Evolutionary conservation across 345 rosid genomes (phyloP).

Genomic region (Alliaria petiolata): DNA sequence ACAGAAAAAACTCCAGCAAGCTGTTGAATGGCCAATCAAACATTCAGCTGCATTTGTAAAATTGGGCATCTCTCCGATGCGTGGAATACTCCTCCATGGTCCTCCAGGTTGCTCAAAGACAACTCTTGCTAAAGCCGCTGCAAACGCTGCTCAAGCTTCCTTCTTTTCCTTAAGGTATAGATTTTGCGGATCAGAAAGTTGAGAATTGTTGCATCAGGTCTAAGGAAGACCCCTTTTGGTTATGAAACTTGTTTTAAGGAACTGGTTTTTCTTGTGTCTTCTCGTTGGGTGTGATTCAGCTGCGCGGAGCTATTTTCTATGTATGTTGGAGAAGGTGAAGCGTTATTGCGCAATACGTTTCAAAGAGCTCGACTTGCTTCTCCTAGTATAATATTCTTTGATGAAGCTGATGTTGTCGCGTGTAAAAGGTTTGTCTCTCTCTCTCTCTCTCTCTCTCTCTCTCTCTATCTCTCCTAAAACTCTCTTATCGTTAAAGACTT

Average conservation of each 20-base stretch:
- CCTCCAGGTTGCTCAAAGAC: conserved; percentile 99
- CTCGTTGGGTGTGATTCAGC: conserved; percentile 35
- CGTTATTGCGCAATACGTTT: conserved; percentile 78
- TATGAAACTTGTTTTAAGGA: not conserved
- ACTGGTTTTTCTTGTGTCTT: not conserved
- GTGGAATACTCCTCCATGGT: conserved; percentile 89
- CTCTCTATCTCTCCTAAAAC: not conserved
- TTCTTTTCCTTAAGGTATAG: conserved; percentile 80
- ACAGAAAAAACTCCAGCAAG: conserved; percentile 87
- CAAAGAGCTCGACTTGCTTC: conserved; percentile 88
- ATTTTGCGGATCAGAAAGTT: not conserved
- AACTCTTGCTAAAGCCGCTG: conserved; percentile 96
- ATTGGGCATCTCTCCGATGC: conserved; percentile 77
- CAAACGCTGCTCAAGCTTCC: conserved; percentile 89
- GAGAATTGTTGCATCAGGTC: not conserved
- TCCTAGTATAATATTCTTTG: conserved; percentile 93
- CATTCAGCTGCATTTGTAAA: conserved; percentile 65
- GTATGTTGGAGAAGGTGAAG: conserved; percentile 99
- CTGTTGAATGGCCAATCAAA: conserved; percentile 96
- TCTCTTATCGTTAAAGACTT: not conserved
- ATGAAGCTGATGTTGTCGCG: conserved; percentile 91
- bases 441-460: not conserved
- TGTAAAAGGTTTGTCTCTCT: conserved; percentile 56
- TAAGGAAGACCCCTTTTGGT: not conserved
- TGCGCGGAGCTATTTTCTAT: conserved; percentile 92